Evolutionary conservation across 768 basidiomycete genomes (phyloP).

Genomic region (Rhizopogon sp.): DNA sequence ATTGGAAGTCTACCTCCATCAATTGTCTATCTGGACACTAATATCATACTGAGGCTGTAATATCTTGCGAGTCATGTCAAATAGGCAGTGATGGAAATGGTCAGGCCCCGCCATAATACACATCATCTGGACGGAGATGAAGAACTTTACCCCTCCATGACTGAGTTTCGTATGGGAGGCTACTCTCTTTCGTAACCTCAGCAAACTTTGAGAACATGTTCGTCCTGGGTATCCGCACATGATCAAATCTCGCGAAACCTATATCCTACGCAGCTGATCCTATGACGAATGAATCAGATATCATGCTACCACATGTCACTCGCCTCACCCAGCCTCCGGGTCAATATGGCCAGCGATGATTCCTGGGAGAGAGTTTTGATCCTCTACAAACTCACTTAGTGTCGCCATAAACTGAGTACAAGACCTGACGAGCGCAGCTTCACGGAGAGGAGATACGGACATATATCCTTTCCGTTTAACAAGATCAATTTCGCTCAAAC

Average conservation of each 20-base stretch:
- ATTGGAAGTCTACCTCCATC: too few relatives aligned
- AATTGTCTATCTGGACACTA: too few relatives aligned
- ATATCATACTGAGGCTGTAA: too few relatives aligned
- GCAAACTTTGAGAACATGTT: constrained; percentile 77
- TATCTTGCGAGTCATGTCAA: too few relatives aligned
- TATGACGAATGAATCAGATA: too few relatives aligned
- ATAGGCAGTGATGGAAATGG: too few relatives aligned
- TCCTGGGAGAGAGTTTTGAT: constrained; percentile 56
- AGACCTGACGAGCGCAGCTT: constrained; percentile 60
- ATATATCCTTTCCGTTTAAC: constrained; percentile 52
- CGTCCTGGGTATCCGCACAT: constrained; percentile 59
- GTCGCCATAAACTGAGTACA: too few relatives aligned
- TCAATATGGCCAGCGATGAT: constrained; percentile 68
- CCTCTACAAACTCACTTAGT: constrained; percentile 47
- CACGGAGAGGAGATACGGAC: constrained; percentile 73
- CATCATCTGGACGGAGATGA: constrained; percentile 48
- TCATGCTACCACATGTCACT: too few relatives aligned
- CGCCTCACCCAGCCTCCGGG: constrained; percentile 29
- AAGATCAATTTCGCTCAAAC: constrained; percentile 73
- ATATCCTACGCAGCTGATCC: constrained; percentile 60
- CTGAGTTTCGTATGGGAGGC: constrained; percentile 75
- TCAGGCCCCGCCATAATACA: too few relatives aligned
- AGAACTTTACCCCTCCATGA: constrained; percentile 60
- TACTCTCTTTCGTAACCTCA: constrained; percentile 56
- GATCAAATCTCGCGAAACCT: constrained; percentile 64